Percentiles rank a stretch among this genome's conserved stretches.
phyloP scores from a whole-genome alignment of 2,329 filamentous ascomycete genomes.

The Periconia sp. region DNA sequence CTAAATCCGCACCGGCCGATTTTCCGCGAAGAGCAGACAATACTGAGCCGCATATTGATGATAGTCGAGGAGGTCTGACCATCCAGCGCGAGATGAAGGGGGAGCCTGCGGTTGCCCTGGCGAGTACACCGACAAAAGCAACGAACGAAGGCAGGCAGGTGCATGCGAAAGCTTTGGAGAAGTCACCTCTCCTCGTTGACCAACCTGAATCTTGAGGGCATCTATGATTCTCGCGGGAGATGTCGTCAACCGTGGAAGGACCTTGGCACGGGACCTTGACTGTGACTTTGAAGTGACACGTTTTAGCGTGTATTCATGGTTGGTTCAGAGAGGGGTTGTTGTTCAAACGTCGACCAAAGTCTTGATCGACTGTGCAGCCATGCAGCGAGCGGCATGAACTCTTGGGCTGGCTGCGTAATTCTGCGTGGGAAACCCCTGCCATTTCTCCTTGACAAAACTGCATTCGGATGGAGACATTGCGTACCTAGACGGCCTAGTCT shows the following conservation, averaged over 20 bases:
- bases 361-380: neutral
- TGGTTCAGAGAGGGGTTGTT: neutral
- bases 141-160: too few relatives aligned
- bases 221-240: neutral
- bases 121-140: too few relatives aligned
- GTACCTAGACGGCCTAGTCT: neutral
- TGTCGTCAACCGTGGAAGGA: neutral
- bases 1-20: neutral
- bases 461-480: neutral
- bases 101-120: too few relatives aligned
- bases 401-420: neutral
- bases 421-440: neutral
- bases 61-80: neutral
- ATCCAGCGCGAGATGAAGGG: neutral
- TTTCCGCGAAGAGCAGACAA: neutral
- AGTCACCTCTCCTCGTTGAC: neutral
- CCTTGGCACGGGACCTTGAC: neutral
- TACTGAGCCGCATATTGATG: neutral
- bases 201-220: neutral
- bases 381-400: neutral
- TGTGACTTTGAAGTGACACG: neutral
- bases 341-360: neutral
- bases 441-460: neutral
- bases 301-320: neutral
- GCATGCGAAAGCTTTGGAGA: neutral